A percentile compares a stretch with the other conserved stretches of the same genome.
phyloP scores from a whole-genome alignment of 495 filamentous ascomycete genomes.

The Aspergillus bridgeri region DNA sequence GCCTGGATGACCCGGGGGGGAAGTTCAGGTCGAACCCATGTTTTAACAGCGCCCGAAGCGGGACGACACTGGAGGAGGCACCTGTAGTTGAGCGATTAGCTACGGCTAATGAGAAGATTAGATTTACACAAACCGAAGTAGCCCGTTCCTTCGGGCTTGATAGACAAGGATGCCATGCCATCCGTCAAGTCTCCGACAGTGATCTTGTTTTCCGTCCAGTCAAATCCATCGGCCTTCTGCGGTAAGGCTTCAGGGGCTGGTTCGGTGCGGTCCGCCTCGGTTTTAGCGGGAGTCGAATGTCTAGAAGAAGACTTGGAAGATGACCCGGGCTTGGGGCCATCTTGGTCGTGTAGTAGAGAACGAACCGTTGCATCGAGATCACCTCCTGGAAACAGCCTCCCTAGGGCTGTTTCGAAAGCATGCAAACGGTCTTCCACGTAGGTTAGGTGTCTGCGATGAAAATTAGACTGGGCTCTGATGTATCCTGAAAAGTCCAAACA shows the following conservation, averaged over 20 bases:
- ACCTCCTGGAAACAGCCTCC: constrained; percentile 42
- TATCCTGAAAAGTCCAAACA: not conserved
- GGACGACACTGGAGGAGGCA: constrained; percentile 46
- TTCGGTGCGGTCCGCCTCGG: constrained; percentile 36
- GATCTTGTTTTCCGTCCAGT: constrained; percentile 49
- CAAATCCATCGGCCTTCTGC: constrained; percentile 50
- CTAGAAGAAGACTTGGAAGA: constrained; percentile 40
- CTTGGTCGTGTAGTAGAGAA: constrained; percentile 42
- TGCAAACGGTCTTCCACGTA: constrained; percentile 49
- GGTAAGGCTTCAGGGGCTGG: constrained; percentile 44
- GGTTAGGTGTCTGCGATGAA: constrained; percentile 39
- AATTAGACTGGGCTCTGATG: not conserved
- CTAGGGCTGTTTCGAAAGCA: constrained; percentile 43
- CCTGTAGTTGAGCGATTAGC: constrained; percentile 24
- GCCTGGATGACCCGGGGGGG: constrained; percentile 31
- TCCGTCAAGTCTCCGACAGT: constrained; percentile 45
- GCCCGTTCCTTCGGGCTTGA: constrained; percentile 47
- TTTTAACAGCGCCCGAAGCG: constrained; percentile 41
- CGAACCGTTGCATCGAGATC: constrained; percentile 46
- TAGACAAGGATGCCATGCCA: constrained; percentile 52
- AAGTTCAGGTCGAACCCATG: constrained; percentile 48
- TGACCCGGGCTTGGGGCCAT: constrained; percentile 26
- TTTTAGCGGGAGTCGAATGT: constrained; percentile 37
- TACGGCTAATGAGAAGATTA: not conserved
- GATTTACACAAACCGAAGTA: constrained; percentile 41